Percentiles rank a stretch among this genome's conserved stretches.
phyloP scores from a whole-genome alignment of 345 rosid genomes.

The Viola odorata region DNA sequence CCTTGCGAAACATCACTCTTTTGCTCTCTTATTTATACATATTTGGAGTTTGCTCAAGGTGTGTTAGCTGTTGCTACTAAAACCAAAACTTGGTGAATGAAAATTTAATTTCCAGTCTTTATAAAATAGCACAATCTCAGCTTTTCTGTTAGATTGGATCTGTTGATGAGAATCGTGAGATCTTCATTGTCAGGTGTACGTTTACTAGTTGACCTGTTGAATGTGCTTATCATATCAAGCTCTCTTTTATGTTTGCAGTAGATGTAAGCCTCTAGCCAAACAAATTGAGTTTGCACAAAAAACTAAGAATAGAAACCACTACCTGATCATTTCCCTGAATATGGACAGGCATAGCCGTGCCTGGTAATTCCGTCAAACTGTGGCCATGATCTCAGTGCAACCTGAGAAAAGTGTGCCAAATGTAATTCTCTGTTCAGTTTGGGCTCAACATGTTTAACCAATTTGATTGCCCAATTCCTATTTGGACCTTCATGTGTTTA shows the following conservation, averaged over 20 bases:
- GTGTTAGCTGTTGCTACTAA: conserved; percentile 12
- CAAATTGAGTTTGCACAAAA: not conserved
- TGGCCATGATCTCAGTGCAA: not conserved
- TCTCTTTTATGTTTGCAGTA: not conserved
- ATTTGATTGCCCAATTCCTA: not conserved
- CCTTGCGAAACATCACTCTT: conserved; percentile 75
- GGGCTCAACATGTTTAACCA: no score
- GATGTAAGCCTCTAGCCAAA: not conserved
- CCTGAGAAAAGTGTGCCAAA: not conserved
- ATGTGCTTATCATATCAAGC: not conserved
- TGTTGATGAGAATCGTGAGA: not conserved
- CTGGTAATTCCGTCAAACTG: not conserved
- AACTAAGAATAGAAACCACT: not conserved
- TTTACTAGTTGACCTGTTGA: not conserved
- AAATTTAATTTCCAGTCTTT: no score
- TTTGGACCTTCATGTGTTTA: not conserved
- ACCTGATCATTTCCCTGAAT: not conserved
- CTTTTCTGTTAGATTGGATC: not conserved
- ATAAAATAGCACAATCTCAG: not conserved
- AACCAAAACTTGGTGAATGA: not conserved
- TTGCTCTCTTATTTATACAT: conserved; percentile 65
- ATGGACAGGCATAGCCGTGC: not conserved
- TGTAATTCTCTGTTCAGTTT: not conserved
- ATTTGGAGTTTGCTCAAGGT: conserved; percentile 92
- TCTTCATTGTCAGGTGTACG: not conserved